Base-by-base conservation (phyloP, 345 rosid genomes). In the Hevea brasiliensis region DNA sequence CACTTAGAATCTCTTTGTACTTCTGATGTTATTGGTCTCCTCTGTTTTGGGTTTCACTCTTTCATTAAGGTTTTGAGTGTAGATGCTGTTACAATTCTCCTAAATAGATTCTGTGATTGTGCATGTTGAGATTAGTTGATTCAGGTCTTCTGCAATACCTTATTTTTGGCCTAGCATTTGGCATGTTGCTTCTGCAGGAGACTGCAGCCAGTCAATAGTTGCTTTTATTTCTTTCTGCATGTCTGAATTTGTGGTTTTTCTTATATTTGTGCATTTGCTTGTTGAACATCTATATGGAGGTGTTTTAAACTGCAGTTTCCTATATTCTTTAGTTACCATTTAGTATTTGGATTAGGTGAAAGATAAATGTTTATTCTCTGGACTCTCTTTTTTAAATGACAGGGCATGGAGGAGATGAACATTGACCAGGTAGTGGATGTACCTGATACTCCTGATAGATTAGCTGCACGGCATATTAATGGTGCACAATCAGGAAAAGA, bases 391-490 rank as follows among this genome's bases (percentile, higher is more conserved):
- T 56, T 54, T 13, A 9, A 10, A 13, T 72, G 29, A 44, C 77
- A 83, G 82, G 68, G 60, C 55, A 91, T 90, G 98, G 97, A 94
- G 66, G 89, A 90, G 56, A 70, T 81, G 88, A 90, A 92, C 70
- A 75, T 85, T 81, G 95, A 94, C 61, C 76, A 72, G 68, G 76
- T 89, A 20, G 75, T 82, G 48, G 90, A 82, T 26, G 76, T 90
- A 71, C 97, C 92, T 26, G 95, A 94, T 68, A 89, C 95, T 71
- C 98, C 98, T 58, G 97, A 94, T 65, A 90, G 97, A 74, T 32
- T 81, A 1, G 77, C 67, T 50, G 70, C 80, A 3, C 79, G 72
- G 61, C 40, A 29, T 70, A 53, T 77, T 23, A 55, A 63, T 40
- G 29, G 65, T 74, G 55, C 77, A 61, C 82, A 79, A 61, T 68